These are phyloP conservation scores for Xylaria venustula DNA, from an alignment of 495 filamentous ascomycete species.

Conservation along the genomic window DNA sequence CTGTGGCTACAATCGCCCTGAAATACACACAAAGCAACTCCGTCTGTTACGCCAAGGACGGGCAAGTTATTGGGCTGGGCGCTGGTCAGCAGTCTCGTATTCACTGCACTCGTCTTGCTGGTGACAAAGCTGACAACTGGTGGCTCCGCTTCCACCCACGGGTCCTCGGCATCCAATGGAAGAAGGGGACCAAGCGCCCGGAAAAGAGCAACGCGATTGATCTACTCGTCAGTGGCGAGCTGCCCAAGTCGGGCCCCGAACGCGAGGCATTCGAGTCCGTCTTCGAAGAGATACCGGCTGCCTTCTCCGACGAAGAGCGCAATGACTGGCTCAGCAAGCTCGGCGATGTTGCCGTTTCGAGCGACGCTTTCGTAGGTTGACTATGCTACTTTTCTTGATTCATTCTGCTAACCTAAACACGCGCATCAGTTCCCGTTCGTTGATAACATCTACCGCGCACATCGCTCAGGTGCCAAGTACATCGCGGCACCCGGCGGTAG, in stretches of 20 bases:
- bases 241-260: slow-evolving; percentile 79
- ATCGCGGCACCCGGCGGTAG: slow-evolving; percentile 90
- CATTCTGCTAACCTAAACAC: slow-evolving; percentile 12
- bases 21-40: slow-evolving; percentile 99
- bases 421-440: slow-evolving; percentile 83
- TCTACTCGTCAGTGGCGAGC: slow-evolving; percentile 81
- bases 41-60: slow-evolving; percentile 94
- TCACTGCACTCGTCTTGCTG: slow-evolving; percentile 96
- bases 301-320: slow-evolving; percentile 82
- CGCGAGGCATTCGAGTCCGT: slow-evolving; percentile 80
- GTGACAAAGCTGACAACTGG: slow-evolving; percentile 99
- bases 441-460: slow-evolving; percentile 92
- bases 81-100: slow-evolving; percentile 97
- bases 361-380: slow-evolving; percentile 88
- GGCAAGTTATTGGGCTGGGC: slow-evolving; percentile 90
- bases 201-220: slow-evolving; percentile 99
- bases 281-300: slow-evolving; percentile 85
- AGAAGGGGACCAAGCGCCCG: slow-evolving; percentile 90
- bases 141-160: slow-evolving; percentile 96
- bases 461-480: slow-evolving; percentile 88
- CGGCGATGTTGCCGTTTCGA: slow-evolving; percentile 78
- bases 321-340: slow-evolving; percentile 79
- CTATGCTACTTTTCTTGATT: background rate
- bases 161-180: slow-evolving; percentile 85
- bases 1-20: slow-evolving; percentile 91